Evolutionary conservation across 768 basidiomycete species (phyloP).

Genomic region (Tylopilus vinaceipallidus): DNA sequence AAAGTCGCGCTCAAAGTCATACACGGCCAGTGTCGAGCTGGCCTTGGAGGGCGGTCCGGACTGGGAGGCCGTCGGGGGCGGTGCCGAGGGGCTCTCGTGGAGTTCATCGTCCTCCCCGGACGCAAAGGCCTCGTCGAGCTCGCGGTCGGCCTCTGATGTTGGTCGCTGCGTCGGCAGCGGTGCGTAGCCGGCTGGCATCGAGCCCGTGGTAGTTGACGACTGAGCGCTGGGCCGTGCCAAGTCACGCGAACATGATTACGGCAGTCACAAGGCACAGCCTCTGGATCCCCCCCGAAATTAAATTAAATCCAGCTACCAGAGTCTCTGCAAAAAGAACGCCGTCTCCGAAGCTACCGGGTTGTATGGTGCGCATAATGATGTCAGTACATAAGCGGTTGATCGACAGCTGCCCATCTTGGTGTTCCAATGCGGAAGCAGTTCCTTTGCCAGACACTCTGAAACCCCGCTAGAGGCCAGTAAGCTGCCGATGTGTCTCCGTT

Average conservation of each 20-base stretch:
- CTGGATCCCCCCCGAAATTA: no score
- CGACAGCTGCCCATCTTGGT: background rate
- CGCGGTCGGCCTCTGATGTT: slow-evolving; percentile 47
- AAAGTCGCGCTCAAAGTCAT: slow-evolving; percentile 78
- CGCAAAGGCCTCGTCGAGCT: slow-evolving; percentile 78
- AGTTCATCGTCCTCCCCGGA: slow-evolving; percentile 48
- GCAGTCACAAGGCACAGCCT: no score
- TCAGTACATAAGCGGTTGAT: no score
- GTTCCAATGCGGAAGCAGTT: background rate
- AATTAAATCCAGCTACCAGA: no score
- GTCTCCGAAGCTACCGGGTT: background rate
- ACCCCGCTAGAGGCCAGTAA: background rate
- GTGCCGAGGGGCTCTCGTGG: slow-evolving; percentile 16
- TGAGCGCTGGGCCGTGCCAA: no score
- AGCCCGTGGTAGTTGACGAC: no score
- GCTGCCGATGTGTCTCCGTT: background rate
- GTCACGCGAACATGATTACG: no score
- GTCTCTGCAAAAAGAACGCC: background rate
- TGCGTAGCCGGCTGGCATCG: slow-evolving; percentile 55
- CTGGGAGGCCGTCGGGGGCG: slow-evolving; percentile 36
- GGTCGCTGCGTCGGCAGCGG: slow-evolving; percentile 49
- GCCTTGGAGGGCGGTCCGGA: slow-evolving; percentile 13
- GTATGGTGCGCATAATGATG: background rate
- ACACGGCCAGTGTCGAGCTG: slow-evolving; percentile 17
- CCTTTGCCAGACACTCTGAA: background rate